Conservation (phyloP, 371 early-diverging fungal genomes). For the Mucor irregularis region DNA sequence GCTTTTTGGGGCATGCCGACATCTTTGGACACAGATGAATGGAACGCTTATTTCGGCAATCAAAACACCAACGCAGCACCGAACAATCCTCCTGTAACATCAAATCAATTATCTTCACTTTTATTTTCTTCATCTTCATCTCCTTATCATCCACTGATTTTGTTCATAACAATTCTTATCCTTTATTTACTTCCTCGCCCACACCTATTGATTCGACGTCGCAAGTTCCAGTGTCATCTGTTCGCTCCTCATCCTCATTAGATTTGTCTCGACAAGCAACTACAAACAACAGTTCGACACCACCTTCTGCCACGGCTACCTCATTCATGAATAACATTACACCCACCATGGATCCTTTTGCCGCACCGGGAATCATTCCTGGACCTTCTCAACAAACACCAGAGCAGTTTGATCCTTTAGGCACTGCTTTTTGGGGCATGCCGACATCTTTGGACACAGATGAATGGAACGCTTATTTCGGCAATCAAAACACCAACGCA, state of each 20-base stretch:
- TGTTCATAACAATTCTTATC: neutral
- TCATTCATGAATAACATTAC: conserved; percentile 7
- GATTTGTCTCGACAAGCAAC: neutral
- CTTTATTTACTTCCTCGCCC: neutral
- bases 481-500: neutral
- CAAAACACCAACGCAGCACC: neutral
- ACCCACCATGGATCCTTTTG: conserved; percentile 40
- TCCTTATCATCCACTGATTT: neutral
- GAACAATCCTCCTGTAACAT: neutral
- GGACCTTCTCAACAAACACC: conserved; percentile 4
- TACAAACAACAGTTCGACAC: neutral
- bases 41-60: conserved; percentile 27
- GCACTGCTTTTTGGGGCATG: conserved; percentile 32
- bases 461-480: conserved; percentile 31
- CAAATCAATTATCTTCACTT: neutral
- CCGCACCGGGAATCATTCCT: conserved; percentile 36
- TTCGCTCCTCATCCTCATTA: conserved; percentile 4
- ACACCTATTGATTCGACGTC: neutral
- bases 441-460: conserved; percentile 29
- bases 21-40: conserved; percentile 28
- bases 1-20: conserved; percentile 35
- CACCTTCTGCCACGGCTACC: neutral
- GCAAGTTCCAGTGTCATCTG: conserved; percentile 21
- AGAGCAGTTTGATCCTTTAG: conserved; percentile 23
- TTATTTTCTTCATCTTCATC: neutral